Conservation (phyloP, 192 early-diverging fungal species). For the Phycomyces blakesleeanus region DNA sequence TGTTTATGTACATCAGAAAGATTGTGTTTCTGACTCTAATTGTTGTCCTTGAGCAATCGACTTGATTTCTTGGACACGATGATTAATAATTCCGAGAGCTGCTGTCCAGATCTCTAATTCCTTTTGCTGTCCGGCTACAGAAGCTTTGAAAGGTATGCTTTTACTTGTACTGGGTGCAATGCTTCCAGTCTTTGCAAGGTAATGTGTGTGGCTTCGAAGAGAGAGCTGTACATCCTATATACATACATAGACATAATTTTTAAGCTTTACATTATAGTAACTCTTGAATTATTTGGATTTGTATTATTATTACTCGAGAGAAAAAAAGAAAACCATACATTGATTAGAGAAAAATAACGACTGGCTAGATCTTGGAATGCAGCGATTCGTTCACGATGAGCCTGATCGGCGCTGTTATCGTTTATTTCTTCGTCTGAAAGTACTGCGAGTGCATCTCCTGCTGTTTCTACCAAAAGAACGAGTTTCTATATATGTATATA, state of each 20-base stretch:
- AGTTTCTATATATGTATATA: conserved; percentile 31
- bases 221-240: conserved; percentile 28
- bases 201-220: conserved; percentile 23
- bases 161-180: conserved; percentile 20
- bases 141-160: conserved; percentile 22
- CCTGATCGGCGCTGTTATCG: conserved; percentile 3
- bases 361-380: conserved; percentile 12
- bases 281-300: no score
- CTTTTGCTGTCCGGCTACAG: conserved; percentile 15
- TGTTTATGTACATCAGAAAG: no score
- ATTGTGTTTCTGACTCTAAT: background rate
- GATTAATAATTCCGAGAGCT: conserved; percentile 9
- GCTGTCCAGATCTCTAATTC: conserved; percentile 26
- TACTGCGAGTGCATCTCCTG: conserved; percentile 18
- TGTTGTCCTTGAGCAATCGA: background rate
- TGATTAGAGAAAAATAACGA: conserved; percentile 23
- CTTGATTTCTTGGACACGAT: conserved; percentile 15
- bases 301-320: no score
- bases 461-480: conserved; percentile 24
- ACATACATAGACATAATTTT: no score
- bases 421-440: conserved; percentile 12
- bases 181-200: conserved; percentile 16
- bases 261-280: no score
- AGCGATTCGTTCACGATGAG: background rate
- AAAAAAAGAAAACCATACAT: no score